Evolutionary conservation across 2,329 filamentous ascomycete species (phyloP).

Genomic region (Phoma sp.): DNA sequence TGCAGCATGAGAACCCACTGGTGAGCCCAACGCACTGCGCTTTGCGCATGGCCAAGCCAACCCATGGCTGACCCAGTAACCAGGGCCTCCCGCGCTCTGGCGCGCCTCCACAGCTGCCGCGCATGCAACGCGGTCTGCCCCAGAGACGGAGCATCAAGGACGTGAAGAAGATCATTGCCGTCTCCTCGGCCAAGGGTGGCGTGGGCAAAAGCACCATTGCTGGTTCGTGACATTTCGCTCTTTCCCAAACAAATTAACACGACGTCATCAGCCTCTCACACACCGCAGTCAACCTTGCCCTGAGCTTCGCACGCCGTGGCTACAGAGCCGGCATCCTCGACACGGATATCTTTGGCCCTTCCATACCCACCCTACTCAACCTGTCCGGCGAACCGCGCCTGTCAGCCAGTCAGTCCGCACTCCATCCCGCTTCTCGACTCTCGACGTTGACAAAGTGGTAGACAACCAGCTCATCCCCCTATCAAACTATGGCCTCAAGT

Average conservation of each 20-base stretch:
- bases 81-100: slow-evolving; percentile 85
- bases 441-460: slow-evolving; percentile 41
- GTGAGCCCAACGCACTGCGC: slow-evolving; percentile 55
- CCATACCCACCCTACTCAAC: slow-evolving; percentile 87
- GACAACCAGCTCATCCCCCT: slow-evolving; percentile 84
- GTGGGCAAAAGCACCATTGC: slow-evolving; percentile 96
- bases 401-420: slow-evolving; percentile 66
- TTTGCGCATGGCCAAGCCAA: too few relatives aligned
- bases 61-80: slow-evolving; percentile 10
- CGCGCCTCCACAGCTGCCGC: slow-evolving; percentile 68
- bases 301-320: slow-evolving; percentile 83
- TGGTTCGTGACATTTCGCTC: slow-evolving; percentile 54
- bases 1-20: slow-evolving; percentile 86
- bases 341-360: slow-evolving; percentile 95
- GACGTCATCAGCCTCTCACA: neutral
- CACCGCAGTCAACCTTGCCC: slow-evolving; percentile 72
- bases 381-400: slow-evolving; percentile 79
- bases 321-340: slow-evolving; percentile 88
- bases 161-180: slow-evolving; percentile 91
- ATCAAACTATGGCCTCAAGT: slow-evolving; percentile 93
- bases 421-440: neutral
- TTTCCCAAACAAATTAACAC: neutral
- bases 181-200: slow-evolving; percentile 97
- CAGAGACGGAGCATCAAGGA: slow-evolving; percentile 80
- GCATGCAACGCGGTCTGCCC: slow-evolving; percentile 81